Evolutionary conservation across 2,329 filamentous ascomycete genomes (phyloP).

Genomic region (Ramularia endophylla): DNA sequence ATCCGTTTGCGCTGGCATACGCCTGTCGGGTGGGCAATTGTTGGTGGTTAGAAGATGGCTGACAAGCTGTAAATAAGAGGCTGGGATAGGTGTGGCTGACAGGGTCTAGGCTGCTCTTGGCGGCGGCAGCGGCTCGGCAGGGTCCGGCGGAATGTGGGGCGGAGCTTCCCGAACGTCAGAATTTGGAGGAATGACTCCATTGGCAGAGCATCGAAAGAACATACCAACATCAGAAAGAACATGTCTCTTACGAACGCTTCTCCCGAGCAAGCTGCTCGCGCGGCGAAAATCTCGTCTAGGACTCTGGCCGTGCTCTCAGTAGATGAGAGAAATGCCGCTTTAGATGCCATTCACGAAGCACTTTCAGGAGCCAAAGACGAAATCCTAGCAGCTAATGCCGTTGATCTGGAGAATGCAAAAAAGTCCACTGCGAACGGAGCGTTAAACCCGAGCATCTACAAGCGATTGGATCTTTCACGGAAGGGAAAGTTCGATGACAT

Average conservation of each 20-base stretch:
- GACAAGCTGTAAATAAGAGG: no score
- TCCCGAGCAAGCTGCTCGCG: slow-evolving; percentile 67
- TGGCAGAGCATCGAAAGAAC: no score
- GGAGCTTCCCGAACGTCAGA: no score
- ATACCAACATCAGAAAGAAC: background rate
- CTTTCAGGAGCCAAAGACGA: slow-evolving; percentile 62
- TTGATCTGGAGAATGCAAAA: slow-evolving; percentile 69
- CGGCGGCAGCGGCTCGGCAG: no score
- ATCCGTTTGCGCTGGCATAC: slow-evolving; percentile 2
- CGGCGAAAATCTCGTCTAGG: slow-evolving; percentile 76
- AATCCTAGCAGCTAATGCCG: slow-evolving; percentile 81
- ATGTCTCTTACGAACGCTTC: slow-evolving; percentile 91
- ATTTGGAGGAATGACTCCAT: no score
- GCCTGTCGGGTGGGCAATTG: no score
- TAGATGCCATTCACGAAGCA: slow-evolving; percentile 76
- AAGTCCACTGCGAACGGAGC: slow-evolving; percentile 68
- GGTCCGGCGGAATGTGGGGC: no score
- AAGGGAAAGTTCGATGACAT: slow-evolving; percentile 96
- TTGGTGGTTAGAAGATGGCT: slow-evolving; percentile 1
- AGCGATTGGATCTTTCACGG: slow-evolving; percentile 78
- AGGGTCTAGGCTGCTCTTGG: no score
- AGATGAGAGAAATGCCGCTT: slow-evolving; percentile 71
- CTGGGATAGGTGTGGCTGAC: no score
- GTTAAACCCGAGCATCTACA: slow-evolving; percentile 76
- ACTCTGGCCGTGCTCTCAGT: slow-evolving; percentile 73